A percentile compares a stretch with the other conserved stretches of the same genome.
phyloP scores from a whole-genome alignment of 2,329 filamentous ascomycete species.

The Ceratocystis variospora region DNA sequence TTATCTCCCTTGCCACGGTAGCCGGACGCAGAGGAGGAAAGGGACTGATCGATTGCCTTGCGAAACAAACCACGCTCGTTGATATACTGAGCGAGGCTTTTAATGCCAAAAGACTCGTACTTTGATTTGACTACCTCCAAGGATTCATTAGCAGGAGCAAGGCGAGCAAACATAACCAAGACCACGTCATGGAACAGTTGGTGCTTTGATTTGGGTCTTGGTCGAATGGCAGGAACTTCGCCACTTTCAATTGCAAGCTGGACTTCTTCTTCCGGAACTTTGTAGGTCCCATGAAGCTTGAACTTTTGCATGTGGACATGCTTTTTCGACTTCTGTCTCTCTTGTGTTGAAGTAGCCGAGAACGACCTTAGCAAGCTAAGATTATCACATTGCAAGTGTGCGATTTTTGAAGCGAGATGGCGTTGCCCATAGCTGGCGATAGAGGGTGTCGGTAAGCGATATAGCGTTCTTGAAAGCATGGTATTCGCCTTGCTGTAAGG shows the following conservation, averaged over 20 bases:
- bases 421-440: neutral
- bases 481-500: neutral
- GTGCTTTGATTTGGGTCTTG: constrained; percentile 14
- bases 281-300: constrained; percentile 11
- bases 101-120: constrained; percentile 21
- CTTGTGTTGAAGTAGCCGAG: neutral
- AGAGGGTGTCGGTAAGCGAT: constrained; percentile 6
- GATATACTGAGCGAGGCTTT: constrained; percentile 30
- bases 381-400: neutral
- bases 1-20: constrained; percentile 29
- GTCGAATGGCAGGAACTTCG: constrained; percentile 11
- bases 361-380: neutral
- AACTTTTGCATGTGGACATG: constrained; percentile 7
- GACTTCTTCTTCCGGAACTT: neutral
- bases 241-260: constrained; percentile 12
- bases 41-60: constrained; percentile 34
- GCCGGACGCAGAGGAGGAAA: constrained; percentile 29
- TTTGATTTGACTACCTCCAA: constrained; percentile 19
- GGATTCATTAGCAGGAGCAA: constrained; percentile 14
- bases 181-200: constrained; percentile 19
- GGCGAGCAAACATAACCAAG: constrained; percentile 13
- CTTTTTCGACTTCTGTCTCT: constrained; percentile 2
- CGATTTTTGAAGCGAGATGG: neutral
- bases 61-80: constrained; percentile 34
- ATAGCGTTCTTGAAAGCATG: constrained; percentile 12